Percentiles rank a stretch among this genome's conserved stretches.
These are phyloP conservation scores for Pseudogymnoascus sp. DNA, from an alignment of 2,329 filamentous ascomycete genomes.

Conservation along the genomic window DNA sequence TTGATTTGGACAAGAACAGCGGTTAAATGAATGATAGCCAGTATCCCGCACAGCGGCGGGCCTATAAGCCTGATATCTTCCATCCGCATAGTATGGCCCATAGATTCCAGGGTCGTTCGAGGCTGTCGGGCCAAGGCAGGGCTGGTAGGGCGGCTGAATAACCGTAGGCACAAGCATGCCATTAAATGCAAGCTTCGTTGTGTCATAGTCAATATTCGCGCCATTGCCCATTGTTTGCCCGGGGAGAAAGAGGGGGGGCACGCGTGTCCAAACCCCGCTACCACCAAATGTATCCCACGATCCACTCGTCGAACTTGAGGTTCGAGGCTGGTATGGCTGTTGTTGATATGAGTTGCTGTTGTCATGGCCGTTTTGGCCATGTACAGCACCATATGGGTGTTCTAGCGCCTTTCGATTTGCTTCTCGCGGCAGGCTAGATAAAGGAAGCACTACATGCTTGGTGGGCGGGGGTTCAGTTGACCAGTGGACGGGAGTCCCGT, in stretches of 20 bases:
- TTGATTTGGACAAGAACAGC: neutral
- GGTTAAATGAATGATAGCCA: slow-evolving; percentile 28
- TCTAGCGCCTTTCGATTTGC: neutral
- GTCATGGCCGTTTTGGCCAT: neutral
- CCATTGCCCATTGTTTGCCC: slow-evolving; percentile 5
- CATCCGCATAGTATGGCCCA: slow-evolving; percentile 58
- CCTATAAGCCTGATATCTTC: slow-evolving; percentile 46
- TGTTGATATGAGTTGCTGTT: neutral
- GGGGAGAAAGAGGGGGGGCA: neutral
- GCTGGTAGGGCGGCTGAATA: slow-evolving; percentile 51
- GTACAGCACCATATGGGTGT: neutral
- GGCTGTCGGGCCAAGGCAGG: slow-evolving; percentile 50
- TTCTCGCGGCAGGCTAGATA: slow-evolving; percentile 26
- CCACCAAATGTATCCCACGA: neutral
- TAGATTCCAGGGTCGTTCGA: slow-evolving; percentile 50
- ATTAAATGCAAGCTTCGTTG: slow-evolving; percentile 29
- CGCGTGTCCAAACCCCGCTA: slow-evolving; percentile 4
- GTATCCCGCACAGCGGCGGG: slow-evolving; percentile 50
- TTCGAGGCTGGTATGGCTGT: neutral
- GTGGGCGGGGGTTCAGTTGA: slow-evolving; percentile 66
- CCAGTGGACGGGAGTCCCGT: slow-evolving; percentile 70
- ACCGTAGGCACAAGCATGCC: slow-evolving; percentile 48
- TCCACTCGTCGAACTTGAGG: neutral
- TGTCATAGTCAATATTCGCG: neutral
- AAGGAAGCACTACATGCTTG: slow-evolving; percentile 76